These are phyloP conservation scores for Periconia digitata DNA, from an alignment of 2,329 filamentous ascomycete genomes.

Conservation along the genomic window DNA sequence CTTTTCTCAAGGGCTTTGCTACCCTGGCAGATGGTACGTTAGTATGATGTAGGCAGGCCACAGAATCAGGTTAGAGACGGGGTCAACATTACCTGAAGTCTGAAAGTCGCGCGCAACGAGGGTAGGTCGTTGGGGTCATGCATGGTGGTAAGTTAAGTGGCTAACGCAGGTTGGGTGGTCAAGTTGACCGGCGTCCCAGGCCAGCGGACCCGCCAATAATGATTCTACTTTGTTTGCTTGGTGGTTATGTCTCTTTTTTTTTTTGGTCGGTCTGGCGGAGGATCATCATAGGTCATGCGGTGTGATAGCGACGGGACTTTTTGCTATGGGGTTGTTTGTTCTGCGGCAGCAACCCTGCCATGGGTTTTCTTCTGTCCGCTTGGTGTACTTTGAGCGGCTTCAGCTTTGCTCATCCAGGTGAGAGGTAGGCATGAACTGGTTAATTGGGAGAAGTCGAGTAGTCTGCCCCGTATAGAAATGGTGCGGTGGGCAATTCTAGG, in stretches of 20 bases:
- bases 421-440: background rate
- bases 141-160: conserved; percentile 11
- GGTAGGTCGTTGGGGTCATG: conserved; percentile 23
- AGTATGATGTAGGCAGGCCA: background rate
- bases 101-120: conserved; percentile 20
- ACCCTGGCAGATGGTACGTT: background rate
- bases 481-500: conserved; percentile 9
- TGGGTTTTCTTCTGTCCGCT: no score
- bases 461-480: no score
- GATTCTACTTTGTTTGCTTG: background rate
- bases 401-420: no score
- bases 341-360: no score
- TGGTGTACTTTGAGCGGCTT: no score
- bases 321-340: no score
- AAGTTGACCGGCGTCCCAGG: background rate
- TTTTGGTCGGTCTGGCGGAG: no score
- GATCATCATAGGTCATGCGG: no score
- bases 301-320: no score
- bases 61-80: background rate
- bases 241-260: no score
- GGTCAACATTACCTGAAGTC: conserved; percentile 20
- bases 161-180: conserved; percentile 2
- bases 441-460: no score
- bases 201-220: background rate
- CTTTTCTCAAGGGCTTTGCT: conserved; percentile 3